A percentile compares a stretch with the other conserved stretches of the same genome.
phyloP scores from a whole-genome alignment of 78 protist species.

The Isochrysis galbana region DNA sequence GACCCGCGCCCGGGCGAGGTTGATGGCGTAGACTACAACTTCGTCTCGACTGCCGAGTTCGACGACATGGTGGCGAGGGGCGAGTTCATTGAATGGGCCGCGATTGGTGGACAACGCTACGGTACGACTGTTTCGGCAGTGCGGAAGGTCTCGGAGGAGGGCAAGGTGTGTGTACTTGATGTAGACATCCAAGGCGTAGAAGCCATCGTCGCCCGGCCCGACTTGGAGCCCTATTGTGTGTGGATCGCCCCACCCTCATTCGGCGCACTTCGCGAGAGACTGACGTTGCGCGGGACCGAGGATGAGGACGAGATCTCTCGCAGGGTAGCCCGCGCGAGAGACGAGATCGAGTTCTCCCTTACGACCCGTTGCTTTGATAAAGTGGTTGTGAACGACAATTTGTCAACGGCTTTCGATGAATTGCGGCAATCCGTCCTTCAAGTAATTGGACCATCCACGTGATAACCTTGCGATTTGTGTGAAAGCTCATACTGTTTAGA shows the following conservation, averaged over 20 bases:
- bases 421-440: neutral
- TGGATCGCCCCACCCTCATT: neutral
- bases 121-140: slow-evolving; percentile 71
- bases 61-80: slow-evolving; percentile 24
- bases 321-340: neutral
- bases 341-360: neutral
- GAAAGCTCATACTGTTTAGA: too few relatives aligned
- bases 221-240: neutral
- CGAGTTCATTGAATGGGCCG: slow-evolving; percentile 66
- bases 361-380: neutral
- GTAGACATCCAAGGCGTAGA: slow-evolving; percentile 6
- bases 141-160: slow-evolving; percentile 12
- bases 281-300: slow-evolving; percentile 17
- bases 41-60: slow-evolving; percentile 36
- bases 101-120: slow-evolving; percentile 70
- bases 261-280: neutral
- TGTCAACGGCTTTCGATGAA: neutral
- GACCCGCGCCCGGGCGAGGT: slow-evolving; percentile 65
- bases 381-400: neutral
- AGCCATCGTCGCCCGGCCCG: neutral
- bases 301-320: neutral
- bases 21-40: slow-evolving; percentile 73
- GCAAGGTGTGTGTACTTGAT: slow-evolving; percentile 41
- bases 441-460: neutral
- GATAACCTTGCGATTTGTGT: too few relatives aligned